Evolutionary conservation across 1,284 basidiomycete genomes (phyloP).

Genomic region (Rhizoctonia solani): DNA sequence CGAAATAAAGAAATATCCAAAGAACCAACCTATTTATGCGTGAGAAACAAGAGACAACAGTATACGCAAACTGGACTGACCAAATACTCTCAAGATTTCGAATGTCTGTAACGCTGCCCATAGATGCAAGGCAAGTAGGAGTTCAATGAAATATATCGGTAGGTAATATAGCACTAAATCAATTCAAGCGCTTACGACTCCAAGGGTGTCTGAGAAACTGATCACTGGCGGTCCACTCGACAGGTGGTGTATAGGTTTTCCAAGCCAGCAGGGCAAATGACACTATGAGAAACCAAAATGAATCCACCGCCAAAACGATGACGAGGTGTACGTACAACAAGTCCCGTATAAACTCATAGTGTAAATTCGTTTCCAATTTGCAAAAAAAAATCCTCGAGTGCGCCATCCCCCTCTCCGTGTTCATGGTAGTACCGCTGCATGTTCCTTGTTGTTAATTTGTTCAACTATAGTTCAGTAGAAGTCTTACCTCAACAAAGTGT

Average conservation of each 20-base stretch:
- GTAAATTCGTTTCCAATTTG: conserved; percentile 93
- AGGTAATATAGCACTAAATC: conserved; percentile 25
- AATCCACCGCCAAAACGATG: conserved; percentile 20
- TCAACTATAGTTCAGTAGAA: background rate
- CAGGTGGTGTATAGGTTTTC: conserved; percentile 82
- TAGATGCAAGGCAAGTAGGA: conserved; percentile 84
- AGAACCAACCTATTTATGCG: conserved; percentile 79
- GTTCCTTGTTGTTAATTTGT: too few species aligned
- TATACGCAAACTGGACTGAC: conserved; percentile 52
- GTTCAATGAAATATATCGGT: conserved; percentile 50
- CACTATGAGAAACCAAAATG: conserved; percentile 56
- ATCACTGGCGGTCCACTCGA: conserved; percentile 87
- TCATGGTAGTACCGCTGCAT: conserved; percentile 38
- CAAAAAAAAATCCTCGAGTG: conserved; percentile 89
- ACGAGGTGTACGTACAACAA: conserved; percentile 65
- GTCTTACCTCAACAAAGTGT: conserved; percentile 78
- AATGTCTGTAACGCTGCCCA: conserved; percentile 92
- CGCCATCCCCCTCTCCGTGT: conserved; percentile 59
- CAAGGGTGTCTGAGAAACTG: conserved; percentile 90
- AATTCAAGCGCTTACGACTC: conserved; percentile 60
- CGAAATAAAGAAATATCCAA: conserved; percentile 97
- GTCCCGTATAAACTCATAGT: conserved; percentile 95
- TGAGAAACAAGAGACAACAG: background rate
- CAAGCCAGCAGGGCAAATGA: conserved; percentile 82
- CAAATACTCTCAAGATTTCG: conserved; percentile 91